Evolutionary conservation across 257 asterid species (phyloP), one percentile per base, ranked within the genome.

Genomic region (Petunia axillaris): DNA sequence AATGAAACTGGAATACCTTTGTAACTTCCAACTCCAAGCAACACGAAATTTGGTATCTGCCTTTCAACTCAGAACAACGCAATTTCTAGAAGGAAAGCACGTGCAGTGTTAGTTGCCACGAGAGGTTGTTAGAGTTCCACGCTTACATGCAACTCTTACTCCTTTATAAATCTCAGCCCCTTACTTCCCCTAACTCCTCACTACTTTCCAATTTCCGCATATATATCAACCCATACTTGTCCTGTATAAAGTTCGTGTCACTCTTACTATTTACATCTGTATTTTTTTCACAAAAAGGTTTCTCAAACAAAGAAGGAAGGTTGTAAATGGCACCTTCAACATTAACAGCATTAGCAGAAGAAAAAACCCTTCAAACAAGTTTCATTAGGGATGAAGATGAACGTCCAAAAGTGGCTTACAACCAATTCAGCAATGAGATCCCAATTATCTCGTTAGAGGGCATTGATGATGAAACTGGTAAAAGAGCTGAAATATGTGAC

Each of bases 341-440:
- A 1, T 82, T 88, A 9, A 86, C 88, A 35, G 73, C 89, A 1
- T 78, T 89, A 11, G 85, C 94, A 3, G 80, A 81, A 4, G 87
- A 90, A 63, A 85, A 78, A 6, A 68, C 80, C 5, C 81, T 94
- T 54, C 81, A 80, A 38, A 74, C 81, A 5, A 87, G 84, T 38
- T 93, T 93, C 91, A 81, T 92, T 6, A 78, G 99, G 76, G 99
- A 93, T 54, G 99, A 90, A 80, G 97, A 92, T 7, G 98, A 93
- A 79, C 87, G 99, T 82, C 98, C 99, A 0, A 93, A 88, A 82
- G 96, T 92, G 65, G 90, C 91, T 1, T 86, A 93, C 88, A 85
- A 93, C 81, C 64, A 86, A 3, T 93, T 93, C 85, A 95, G 98
- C 87, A 48, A 86, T 5, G 93, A 93, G 0, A 92, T 95, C 82